phyloP scores from a whole-genome alignment of 1,284 basidiomycete species.

The Pseudozyma pruni region DNA sequence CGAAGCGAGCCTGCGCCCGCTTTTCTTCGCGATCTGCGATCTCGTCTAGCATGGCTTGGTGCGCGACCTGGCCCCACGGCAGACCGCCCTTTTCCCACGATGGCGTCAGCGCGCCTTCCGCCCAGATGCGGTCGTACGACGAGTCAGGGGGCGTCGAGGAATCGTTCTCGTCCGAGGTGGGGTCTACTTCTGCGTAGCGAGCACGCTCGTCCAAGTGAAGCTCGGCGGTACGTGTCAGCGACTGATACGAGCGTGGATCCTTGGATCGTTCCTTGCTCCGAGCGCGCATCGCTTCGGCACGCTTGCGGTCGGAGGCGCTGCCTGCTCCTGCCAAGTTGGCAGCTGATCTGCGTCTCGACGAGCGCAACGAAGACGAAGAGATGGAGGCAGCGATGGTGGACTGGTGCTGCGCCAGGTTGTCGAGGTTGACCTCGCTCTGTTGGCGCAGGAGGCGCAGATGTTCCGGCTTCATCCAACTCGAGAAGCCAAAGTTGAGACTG shows the following conservation, averaged over 20 bases:
- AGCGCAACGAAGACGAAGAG: conserved; percentile 22
- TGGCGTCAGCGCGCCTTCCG: conserved; percentile 25
- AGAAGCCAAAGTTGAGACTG: conserved; percentile 90
- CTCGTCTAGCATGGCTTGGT: conserved; percentile 30
- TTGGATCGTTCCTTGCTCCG: conserved; percentile 33
- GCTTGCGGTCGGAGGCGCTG: conserved; percentile 24
- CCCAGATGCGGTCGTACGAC: conserved; percentile 30
- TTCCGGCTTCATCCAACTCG: conserved; percentile 89
- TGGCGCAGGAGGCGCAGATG: conserved; percentile 84
- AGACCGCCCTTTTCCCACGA: conserved; percentile 41
- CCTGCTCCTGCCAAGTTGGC: conserved; percentile 23
- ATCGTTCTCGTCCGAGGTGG: conserved; percentile 40
- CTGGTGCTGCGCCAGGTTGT: conserved; percentile 42
- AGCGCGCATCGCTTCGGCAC: conserved; percentile 28
- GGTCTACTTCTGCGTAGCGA: conserved; percentile 57
- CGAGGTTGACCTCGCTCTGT: conserved; percentile 62
- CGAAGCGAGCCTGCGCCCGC: conserved; percentile 30
- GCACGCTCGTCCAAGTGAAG: conserved; percentile 61
- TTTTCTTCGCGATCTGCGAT: conserved; percentile 35
- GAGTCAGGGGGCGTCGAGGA: conserved; percentile 27
- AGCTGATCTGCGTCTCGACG: conserved; percentile 23
- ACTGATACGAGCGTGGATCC: conserved; percentile 47
- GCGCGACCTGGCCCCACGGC: conserved; percentile 40
- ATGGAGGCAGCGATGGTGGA: conserved; percentile 6
- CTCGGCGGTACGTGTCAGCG: conserved; percentile 56